Conservation (phyloP, 495 filamentous ascomycete species). For the Penicillium pulvis region DNA sequence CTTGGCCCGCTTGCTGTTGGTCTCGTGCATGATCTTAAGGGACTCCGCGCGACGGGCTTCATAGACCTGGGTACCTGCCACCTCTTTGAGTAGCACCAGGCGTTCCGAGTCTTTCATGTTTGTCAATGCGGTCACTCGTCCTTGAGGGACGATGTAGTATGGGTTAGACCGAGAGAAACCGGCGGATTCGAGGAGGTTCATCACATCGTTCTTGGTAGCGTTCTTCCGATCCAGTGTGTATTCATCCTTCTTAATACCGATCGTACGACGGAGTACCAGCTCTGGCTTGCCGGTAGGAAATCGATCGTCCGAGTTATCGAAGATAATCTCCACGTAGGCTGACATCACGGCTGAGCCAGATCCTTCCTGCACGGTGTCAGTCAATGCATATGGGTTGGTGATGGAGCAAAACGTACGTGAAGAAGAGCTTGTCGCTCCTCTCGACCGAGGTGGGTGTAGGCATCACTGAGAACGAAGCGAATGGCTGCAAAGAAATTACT, state of each 20-base stretch:
- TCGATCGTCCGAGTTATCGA: slow-evolving; percentile 95
- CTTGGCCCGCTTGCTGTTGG: slow-evolving; percentile 88
- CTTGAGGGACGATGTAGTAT: slow-evolving; percentile 98
- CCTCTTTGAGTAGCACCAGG: slow-evolving; percentile 89
- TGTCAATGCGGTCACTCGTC: slow-evolving; percentile 90
- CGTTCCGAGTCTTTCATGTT: slow-evolving; percentile 97
- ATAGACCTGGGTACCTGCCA: slow-evolving; percentile 96
- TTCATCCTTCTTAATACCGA: slow-evolving; percentile 97
- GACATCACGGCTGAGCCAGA: slow-evolving; percentile 98
- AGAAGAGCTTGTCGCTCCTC: slow-evolving; percentile 95
- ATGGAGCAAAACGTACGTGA: slow-evolving; percentile 55
- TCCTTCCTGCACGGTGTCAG: slow-evolving; percentile 66
- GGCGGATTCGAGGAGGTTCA: slow-evolving; percentile 93
- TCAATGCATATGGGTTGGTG: background rate
- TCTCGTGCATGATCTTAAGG: slow-evolving; percentile 95
- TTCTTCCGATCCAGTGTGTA: slow-evolving; percentile 96
- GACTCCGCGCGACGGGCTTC: slow-evolving; percentile 87
- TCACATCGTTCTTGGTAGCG: slow-evolving; percentile 90
- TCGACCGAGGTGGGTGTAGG: slow-evolving; percentile 92
- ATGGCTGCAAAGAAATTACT: slow-evolving; percentile 99
- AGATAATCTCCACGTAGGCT: slow-evolving; percentile 97
- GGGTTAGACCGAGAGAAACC: slow-evolving; percentile 97
- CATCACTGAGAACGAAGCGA: slow-evolving; percentile 97
- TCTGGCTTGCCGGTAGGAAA: slow-evolving; percentile 94
- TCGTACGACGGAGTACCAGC: slow-evolving; percentile 86